Evolutionary conservation across 1,284 basidiomycete genomes (phyloP), one percentile per base, ranked within the genome.

Genomic region (Trichosporon coremiiforme): DNA sequence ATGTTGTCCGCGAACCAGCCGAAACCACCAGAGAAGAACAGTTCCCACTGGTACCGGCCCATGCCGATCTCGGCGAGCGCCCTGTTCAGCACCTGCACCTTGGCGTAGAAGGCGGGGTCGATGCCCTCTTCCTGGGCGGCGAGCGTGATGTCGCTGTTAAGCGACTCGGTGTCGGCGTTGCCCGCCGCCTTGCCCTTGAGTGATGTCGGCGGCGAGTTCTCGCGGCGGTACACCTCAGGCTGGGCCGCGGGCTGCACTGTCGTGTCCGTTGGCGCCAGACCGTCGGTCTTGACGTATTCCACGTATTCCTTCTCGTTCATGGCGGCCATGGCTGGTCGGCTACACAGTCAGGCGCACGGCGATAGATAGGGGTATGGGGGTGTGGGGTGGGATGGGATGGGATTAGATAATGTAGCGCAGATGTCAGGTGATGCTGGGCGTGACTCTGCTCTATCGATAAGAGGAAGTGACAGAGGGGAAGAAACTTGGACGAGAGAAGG

Each of bases 41-140:
- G 84, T 79, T 89, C 87, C 72, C 84, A 81, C 75, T 90, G 89
- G 80, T 89, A 90, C 66, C 84, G 83, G 15, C 89, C 89, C 70
- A 88, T 89, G 22, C 89, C 88, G 68, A 90, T 87, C 70, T 80
- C 75, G 22, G 69, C 47, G 66, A 81, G 73, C 10, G 78, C 78
- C 25, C 75, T 65, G 75, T 81, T 81, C 47, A 81, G 69, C 2
- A 80, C 55, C 10, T 74, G 67, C 60, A 71, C 73, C 66, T 79
- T 79, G 31, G 77, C 77, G 47, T 74, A 62, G 68, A 78, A 77
- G 31, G 74, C 76, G 7, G 77, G 77, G 70, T 75, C 71, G 68
- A 78, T 64, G 10, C 77, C 77, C 62, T 76, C 75, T 45, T 68
- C 62, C 47, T 68, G 60, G 0, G 76, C 76, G 33, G 67, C 64